Percentiles rank a stretch among this genome's conserved stretches.
phyloP scores from a whole-genome alignment of 441 rosid genomes.

The Syzygium malaccense region DNA sequence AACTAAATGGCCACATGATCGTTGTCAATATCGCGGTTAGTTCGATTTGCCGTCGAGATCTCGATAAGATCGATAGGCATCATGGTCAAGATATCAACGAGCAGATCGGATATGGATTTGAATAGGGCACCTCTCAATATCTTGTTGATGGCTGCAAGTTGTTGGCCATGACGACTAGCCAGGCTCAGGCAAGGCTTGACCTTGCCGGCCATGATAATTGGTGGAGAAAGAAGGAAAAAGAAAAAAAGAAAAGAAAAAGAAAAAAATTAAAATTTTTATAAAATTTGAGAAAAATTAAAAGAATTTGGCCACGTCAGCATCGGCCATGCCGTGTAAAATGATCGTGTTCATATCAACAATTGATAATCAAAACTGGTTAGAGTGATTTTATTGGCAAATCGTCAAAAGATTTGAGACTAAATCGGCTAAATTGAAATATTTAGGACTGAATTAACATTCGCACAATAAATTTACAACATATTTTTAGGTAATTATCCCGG shows the following conservation, averaged over 20 bases:
- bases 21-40: background rate
- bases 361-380: fast-evolving
- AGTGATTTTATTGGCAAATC: background rate
- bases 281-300: background rate
- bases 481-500: background rate
- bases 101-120: background rate
- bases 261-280: background rate
- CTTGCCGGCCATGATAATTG: background rate
- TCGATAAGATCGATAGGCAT: background rate
- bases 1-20: background rate
- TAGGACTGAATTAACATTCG: background rate
- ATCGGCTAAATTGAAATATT: background rate
- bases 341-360: background rate
- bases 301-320: background rate
- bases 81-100: background rate
- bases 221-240: background rate
- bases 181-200: background rate
- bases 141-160: background rate
- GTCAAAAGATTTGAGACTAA: background rate
- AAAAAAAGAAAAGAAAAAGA: background rate
- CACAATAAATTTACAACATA: no score
- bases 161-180: background rate
- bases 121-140: background rate
- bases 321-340: fast-evolving
- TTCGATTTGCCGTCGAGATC: background rate